Evolutionary conservation across 495 filamentous ascomycete species (phyloP).

Genomic region (Coniosporium apollinis): DNA sequence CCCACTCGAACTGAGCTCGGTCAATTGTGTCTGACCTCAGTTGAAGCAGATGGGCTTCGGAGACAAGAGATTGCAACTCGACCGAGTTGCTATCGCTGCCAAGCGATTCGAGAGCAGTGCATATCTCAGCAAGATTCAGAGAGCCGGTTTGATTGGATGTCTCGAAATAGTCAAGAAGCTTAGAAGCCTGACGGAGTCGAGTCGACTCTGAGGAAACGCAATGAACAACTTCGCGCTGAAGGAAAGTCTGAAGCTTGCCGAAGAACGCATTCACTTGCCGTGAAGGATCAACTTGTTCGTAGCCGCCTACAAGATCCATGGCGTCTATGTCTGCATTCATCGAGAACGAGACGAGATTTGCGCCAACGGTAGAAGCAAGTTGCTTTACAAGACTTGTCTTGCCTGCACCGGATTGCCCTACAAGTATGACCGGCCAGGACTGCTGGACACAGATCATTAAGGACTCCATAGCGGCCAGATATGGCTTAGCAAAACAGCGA

Average conservation of each 20-base stretch:
- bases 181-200: too few relatives aligned
- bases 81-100: too few relatives aligned
- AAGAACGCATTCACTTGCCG: conserved; percentile 33
- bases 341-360: conserved; percentile 55
- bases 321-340: conserved; percentile 89
- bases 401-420: conserved; percentile 69
- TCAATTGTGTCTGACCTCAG: conserved; percentile 33
- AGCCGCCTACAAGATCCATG: conserved; percentile 92
- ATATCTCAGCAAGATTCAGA: too few relatives aligned
- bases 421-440: conserved; percentile 74
- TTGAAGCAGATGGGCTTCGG: too few relatives aligned
- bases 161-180: too few relatives aligned
- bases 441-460: conserved; percentile 74
- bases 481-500: conserved; percentile 23
- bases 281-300: conserved; percentile 77
- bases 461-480: conserved; percentile 59
- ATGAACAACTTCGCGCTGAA: too few relatives aligned
- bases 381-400: conserved; percentile 67
- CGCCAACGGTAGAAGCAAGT: conserved; percentile 61
- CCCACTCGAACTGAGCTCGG: conserved; percentile 81
- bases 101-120: too few relatives aligned
- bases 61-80: too few relatives aligned
- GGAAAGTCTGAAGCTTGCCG: conserved; percentile 2
- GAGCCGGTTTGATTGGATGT: too few relatives aligned
- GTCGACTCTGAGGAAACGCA: too few relatives aligned